Base-by-base conservation (phyloP, 2,329 filamentous ascomycete species). In the Paramyrothecium roridum region DNA sequence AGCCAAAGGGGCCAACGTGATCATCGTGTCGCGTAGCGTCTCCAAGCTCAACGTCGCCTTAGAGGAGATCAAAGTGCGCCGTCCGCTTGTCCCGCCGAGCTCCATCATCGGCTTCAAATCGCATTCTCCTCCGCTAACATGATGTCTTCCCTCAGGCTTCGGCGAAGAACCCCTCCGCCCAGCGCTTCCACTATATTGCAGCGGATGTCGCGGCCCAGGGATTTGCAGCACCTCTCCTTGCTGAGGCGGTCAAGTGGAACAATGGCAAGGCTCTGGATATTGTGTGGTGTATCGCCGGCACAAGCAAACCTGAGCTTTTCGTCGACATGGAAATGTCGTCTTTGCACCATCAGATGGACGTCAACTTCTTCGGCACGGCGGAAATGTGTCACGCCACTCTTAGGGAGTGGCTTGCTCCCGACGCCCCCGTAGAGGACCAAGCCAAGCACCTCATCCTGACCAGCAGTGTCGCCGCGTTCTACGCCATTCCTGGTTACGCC, bases 261-360 rank as follows among this genome's bases (percentile, higher is more conserved):
- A 76, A 86, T 60, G 86, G 83, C 54, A 70, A 76, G 22, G 72
- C 86, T 26, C 90, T 91, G 0, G 93, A 98, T 68, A 81, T 97
- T 55, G 89, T 98, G 34, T 98, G 95, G 92, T 93, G 91, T 69
- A 83, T 92, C 52, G 93, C 93, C 3, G 93, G 93, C 57, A 79
- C 83, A 60, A 83, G 89, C 7, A 80, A 78, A 17, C 93, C 93
- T 0, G 81, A 84, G 37, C 87, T 96, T 58, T 96, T 93, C 76
- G 72, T 90, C 61, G 90, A 96, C 58, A 85, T 85, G 43, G 80
- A 88, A 10, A 76, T 90, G 52, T 76, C 85, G 8, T 82, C 81
- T 12, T 76, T 92, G 61, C 83, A 88, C 46, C 77, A 80, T 60
- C 91, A 96, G 70, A 96, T 96, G 91, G 91, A 96, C 67, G 83